Evolutionary conservation across 164 flowering plant species (phyloP).

Genomic region (Stephania japonica): DNA sequence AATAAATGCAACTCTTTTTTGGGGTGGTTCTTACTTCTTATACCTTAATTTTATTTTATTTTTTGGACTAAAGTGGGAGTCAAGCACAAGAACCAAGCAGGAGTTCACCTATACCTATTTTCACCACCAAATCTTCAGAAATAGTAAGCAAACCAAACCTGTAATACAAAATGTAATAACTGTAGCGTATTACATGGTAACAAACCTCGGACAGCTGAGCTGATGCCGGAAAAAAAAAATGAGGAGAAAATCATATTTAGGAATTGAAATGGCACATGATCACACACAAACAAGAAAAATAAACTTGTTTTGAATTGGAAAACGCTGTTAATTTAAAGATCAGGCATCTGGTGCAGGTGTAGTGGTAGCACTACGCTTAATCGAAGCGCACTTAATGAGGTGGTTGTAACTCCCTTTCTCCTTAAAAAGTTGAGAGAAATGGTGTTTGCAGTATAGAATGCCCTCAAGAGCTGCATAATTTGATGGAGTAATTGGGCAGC

Average conservation of each 20-base stretch:
- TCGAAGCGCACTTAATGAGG: slow-evolving; percentile 75
- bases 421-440: slow-evolving; percentile 95
- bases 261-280: background rate
- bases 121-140: background rate
- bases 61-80: too few relatives aligned
- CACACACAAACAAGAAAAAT: background rate
- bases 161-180: background rate
- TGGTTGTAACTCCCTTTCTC: slow-evolving; percentile 99
- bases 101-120: background rate
- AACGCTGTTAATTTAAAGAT: background rate
- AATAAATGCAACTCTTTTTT: too few relatives aligned
- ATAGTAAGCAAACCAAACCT: background rate
- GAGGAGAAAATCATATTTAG: background rate
- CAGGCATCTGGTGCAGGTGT: slow-evolving; percentile 57
- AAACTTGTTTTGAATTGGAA: slow-evolving; percentile 6
- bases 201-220: background rate
- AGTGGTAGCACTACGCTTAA: slow-evolving; percentile 52
- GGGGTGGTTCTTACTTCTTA: too few relatives aligned
- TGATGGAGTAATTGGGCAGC: slow-evolving; percentile 81
- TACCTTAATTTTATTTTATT: too few relatives aligned
- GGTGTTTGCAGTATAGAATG: slow-evolving; percentile 90
- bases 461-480: slow-evolving; percentile 97
- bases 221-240: background rate
- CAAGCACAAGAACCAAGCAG: background rate
- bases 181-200: slow-evolving; percentile 3